Evolutionary conservation across 192 early-diverging fungal species (phyloP), one percentile per base, ranked within the genome.

Genomic region (Entomortierella parvispora): DNA sequence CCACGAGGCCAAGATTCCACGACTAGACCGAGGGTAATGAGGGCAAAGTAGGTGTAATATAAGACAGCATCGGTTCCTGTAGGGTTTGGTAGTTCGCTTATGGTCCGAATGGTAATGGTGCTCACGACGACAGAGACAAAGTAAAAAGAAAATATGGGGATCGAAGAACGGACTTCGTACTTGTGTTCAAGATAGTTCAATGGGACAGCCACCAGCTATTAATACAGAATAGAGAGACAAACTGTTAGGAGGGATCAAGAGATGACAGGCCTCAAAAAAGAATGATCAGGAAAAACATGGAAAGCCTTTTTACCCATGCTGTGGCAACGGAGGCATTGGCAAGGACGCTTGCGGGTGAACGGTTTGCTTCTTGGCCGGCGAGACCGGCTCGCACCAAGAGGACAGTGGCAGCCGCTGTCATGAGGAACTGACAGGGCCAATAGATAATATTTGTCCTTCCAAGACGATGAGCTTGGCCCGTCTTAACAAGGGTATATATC

Each of bases 91-190:
- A 53, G 37, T n/a, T 64, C 25, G 2, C 52, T 20, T 65, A 77
- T 77, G 40, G 74, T 77, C 45, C 74, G 65, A 25, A 77, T 68
- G 66, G 68, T 77, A 55, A 77, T 77, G 20, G 74, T 65, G 2
- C 59, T 43, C 20, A 60, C 74, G 18, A 59, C 49, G 10, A 77
- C 12, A 2, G 65, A 28, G 54, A 77, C 50, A 29, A 68, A 14
- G 37, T 77, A 77, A 52, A 77, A 57, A 4, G 34, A 12, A 44
- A 77, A 77, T 3, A 77, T 68, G 22, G 31, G 49, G 31, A 58
- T 45, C 12, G 53, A 63, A 15, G 74, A 77, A 1, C 74, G 74
- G 55, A 68, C 34, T n/a, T 50, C 47, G 23, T 68, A 52, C 32
- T 59, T 43, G 22, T 68, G 65, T 14, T 77, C 59, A 31, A 77